Conservation (phyloP, 352 stramenopile genomes). For the Phytophthora constricta region DNA sequence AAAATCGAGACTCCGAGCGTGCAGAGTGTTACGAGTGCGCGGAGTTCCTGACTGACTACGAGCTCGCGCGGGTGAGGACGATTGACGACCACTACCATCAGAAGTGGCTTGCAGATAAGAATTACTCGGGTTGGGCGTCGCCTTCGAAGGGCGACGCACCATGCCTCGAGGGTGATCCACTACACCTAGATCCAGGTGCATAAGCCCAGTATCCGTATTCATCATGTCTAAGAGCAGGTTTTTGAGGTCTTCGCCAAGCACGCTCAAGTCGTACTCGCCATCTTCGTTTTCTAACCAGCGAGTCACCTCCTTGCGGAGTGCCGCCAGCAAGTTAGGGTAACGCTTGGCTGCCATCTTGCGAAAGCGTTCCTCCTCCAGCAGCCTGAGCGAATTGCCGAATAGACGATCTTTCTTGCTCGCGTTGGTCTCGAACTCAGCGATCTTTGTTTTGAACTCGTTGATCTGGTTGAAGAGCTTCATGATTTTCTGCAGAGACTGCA, state of each 20-base stretch:
- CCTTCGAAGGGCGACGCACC: conserved; percentile 43
- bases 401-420: conserved; percentile 78
- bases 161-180: conserved; percentile 43
- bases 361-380: conserved; percentile 83
- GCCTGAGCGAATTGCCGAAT: conserved; percentile 72
- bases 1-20: conserved; percentile 18
- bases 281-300: conserved; percentile 81
- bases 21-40: conserved; percentile 1
- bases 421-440: conserved; percentile 73
- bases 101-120: conserved; percentile 14
- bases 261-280: conserved; percentile 71
- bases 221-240: conserved; percentile 80
- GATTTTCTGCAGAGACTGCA: conserved; percentile 83
- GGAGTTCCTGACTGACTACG: conserved; percentile 48
- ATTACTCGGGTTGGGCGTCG: conserved; percentile 17
- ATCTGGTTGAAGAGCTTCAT: conserved; percentile 78
- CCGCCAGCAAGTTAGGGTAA: conserved; percentile 60
- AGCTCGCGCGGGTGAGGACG: conserved; percentile 30
- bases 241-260: conserved; percentile 81
- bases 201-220: conserved; percentile 81
- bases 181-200: conserved; percentile 81
- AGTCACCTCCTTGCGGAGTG: conserved; percentile 68
- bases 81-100: conserved; percentile 27
- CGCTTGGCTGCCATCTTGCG: conserved; percentile 76
- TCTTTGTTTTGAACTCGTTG: conserved; percentile 76